phyloP scores from a whole-genome alignment of 73 alveolate species.

The Vitrella brassicaformis region DNA sequence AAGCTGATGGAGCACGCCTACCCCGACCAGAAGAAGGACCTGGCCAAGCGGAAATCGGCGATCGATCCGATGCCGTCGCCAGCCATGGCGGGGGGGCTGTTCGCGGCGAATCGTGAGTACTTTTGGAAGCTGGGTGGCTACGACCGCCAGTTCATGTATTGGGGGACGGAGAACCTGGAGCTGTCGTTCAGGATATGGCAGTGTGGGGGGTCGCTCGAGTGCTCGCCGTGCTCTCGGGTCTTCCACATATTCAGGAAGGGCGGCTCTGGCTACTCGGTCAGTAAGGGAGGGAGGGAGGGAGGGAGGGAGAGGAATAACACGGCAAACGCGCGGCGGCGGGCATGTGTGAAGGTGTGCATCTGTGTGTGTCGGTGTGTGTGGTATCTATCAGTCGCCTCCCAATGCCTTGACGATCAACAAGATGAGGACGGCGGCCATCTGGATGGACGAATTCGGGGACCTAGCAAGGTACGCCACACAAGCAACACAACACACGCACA shows the following conservation, averaged over 20 bases:
- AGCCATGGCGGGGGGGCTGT: neutral
- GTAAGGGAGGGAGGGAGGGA: neutral
- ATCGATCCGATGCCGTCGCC: neutral
- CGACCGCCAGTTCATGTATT: neutral
- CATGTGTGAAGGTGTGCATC: no score
- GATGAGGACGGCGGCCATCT: neutral
- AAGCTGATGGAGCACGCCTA: neutral
- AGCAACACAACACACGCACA: neutral
- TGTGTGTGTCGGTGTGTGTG: no score
- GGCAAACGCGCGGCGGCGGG: no score
- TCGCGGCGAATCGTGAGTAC: neutral
- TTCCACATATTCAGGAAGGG: neutral
- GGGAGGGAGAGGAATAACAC: neutral
- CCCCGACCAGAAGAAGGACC: neutral
- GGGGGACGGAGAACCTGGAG: neutral
- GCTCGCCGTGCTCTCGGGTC: neutral
- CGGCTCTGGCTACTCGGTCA: neutral
- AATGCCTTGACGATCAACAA: neutral
- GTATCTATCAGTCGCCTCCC: no score
- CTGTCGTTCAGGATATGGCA: neutral
- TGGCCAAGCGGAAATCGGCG: neutral
- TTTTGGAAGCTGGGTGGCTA: neutral
- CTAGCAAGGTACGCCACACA: neutral
- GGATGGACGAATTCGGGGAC: neutral
- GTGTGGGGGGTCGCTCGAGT: slow-evolving; percentile 1